Percentiles rank a stretch among this genome's conserved stretches.
These are phyloP conservation scores for Phytophthora europaea DNA, from an alignment of 352 stramenopile species.

Conservation along the genomic window DNA sequence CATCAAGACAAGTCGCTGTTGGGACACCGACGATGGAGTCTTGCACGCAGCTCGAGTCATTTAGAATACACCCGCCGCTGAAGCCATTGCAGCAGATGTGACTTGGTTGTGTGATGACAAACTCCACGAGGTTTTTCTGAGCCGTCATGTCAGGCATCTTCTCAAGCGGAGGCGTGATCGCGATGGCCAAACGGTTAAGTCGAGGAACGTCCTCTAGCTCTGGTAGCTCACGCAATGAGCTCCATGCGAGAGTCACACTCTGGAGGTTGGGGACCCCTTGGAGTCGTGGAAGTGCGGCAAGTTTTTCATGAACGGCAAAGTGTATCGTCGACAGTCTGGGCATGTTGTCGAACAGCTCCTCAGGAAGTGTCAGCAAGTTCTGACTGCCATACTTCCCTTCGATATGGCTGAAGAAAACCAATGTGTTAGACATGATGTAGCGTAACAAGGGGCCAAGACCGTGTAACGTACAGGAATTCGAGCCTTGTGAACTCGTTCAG, in stretches of 20 bases:
- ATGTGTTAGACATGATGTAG: background rate
- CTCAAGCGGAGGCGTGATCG: background rate
- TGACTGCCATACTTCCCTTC: constrained; percentile 33
- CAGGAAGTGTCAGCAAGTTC: constrained; percentile 23
- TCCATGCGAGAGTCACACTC: constrained; percentile 20
- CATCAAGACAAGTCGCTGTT: background rate
- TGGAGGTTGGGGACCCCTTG: constrained; percentile 23
- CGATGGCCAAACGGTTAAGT: constrained; percentile 6
- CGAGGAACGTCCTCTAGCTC: background rate
- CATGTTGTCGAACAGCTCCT: constrained; percentile 29
- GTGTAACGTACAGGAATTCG: constrained; percentile 25
- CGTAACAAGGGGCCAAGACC: background rate
- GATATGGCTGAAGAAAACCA: constrained; percentile 17
- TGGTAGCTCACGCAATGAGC: constrained; percentile 4
- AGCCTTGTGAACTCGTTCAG: constrained; percentile 21
- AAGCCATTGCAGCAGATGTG: constrained; percentile 27
- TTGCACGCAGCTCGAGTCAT: background rate
- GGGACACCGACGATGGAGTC: background rate
- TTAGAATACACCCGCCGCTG: background rate
- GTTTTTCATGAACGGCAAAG: constrained; percentile 22
- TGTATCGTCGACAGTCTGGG: constrained; percentile 31
- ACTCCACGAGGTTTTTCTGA: background rate
- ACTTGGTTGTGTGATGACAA: constrained; percentile 8
- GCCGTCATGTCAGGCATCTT: constrained; percentile 13
- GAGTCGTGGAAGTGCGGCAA: constrained; percentile 15